Evolutionary conservation across 2,329 filamentous ascomycete genomes (phyloP).

Genomic region (Botrytis fabae): DNA sequence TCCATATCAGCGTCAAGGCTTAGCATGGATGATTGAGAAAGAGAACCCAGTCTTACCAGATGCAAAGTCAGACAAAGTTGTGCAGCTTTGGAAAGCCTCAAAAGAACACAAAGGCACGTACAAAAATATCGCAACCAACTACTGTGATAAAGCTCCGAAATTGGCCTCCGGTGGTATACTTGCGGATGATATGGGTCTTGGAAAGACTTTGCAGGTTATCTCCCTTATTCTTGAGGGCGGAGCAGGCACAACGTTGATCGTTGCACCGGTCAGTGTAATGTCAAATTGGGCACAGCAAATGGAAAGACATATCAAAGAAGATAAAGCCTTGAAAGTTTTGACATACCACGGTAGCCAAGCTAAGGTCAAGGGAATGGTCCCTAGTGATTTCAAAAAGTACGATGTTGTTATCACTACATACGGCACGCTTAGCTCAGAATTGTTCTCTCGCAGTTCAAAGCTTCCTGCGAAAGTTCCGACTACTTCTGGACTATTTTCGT

Average conservation of each 20-base stretch:
- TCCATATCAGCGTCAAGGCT: conserved; percentile 75
- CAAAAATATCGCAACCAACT: conserved; percentile 71
- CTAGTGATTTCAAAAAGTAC: conserved; percentile 60
- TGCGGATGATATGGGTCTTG: conserved; percentile 92
- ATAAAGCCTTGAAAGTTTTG: conserved; percentile 64
- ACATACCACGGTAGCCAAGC: conserved; percentile 70
- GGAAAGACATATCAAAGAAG: conserved; percentile 64
- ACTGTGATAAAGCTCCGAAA: conserved; percentile 58
- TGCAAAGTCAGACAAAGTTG: conserved; percentile 57
- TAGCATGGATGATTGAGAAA: conserved; percentile 78
- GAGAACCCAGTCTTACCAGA: conserved; percentile 69
- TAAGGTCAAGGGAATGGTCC: conserved; percentile 50
- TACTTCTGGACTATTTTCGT: conserved; percentile 56
- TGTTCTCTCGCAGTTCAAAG: conserved; percentile 50
- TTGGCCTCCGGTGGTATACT: conserved; percentile 81
- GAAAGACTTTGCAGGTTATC: conserved; percentile 86
- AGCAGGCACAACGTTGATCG: conserved; percentile 69
- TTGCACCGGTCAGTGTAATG: conserved; percentile 83
- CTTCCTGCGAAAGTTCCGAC: conserved; percentile 45
- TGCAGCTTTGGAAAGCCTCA: conserved; percentile 74
- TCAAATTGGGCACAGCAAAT: conserved; percentile 88
- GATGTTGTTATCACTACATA: conserved; percentile 85
- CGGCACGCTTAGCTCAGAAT: conserved; percentile 70
- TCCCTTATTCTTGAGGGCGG: conserved; percentile 65
- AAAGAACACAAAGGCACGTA: conserved; percentile 48